These are phyloP conservation scores for Epichloe amarillans DNA, from an alignment of 2,329 filamentous ascomycete species.

Conservation along the genomic window DNA sequence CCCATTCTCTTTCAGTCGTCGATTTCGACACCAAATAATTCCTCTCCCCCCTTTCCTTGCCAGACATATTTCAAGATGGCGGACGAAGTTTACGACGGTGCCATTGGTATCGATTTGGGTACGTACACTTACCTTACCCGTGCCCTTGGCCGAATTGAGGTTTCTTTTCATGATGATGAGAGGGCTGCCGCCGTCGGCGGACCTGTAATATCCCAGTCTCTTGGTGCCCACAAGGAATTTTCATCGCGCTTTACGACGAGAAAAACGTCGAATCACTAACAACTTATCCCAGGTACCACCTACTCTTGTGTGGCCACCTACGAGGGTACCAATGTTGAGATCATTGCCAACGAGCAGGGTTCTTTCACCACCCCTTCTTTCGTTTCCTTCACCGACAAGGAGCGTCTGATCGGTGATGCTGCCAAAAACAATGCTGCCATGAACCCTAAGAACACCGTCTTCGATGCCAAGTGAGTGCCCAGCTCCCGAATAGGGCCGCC, in stretches of 20 bases:
- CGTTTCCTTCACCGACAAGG: slow-evolving; percentile 97
- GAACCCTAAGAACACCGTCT: slow-evolving; percentile 97
- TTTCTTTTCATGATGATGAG: not conserved
- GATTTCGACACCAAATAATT: slow-evolving; percentile 6
- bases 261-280: not conserved
- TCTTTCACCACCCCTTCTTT: slow-evolving; percentile 98
- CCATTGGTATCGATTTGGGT: slow-evolving; percentile 99
- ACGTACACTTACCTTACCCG: slow-evolving; percentile 24
- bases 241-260: not conserved
- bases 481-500: not conserved
- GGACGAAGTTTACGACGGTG: slow-evolving; percentile 98
- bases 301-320: slow-evolving; percentile 99
- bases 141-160: not conserved
- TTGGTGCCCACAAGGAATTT: not conserved
- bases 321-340: slow-evolving; percentile 98
- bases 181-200: not conserved
- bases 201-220: not conserved
- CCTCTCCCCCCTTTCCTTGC: slow-evolving; percentile 11
- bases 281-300: slow-evolving; percentile 62
- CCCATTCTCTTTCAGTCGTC: slow-evolving; percentile 12
- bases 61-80: slow-evolving; percentile 53
- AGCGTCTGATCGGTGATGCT: slow-evolving; percentile 97
- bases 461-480: slow-evolving; percentile 88
- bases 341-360: slow-evolving; percentile 99
- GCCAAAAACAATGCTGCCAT: slow-evolving; percentile 99